Evolutionary conservation across 768 basidiomycete species (phyloP).

Genomic region (Collybiopsis confluens): DNA sequence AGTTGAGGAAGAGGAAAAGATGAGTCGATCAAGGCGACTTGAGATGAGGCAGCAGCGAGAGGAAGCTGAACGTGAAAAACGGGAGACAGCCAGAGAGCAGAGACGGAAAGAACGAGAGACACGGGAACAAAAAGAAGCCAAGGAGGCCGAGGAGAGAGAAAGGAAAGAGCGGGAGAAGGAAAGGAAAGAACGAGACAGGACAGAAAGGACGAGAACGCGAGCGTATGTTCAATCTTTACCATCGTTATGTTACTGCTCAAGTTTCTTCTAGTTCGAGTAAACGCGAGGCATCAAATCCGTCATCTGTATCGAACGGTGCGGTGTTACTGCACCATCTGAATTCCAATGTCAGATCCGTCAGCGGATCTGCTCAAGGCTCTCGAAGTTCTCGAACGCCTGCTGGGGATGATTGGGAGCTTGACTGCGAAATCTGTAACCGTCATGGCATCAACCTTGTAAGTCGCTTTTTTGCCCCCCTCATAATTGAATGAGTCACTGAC

Average conservation of each 20-base stretch:
- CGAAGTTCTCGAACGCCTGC: conserved; percentile 52
- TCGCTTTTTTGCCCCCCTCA: conserved; percentile 9
- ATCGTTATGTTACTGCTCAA: neutral
- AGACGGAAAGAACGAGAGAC: conserved; percentile 46
- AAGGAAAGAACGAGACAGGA: neutral
- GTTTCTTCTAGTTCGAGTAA: neutral
- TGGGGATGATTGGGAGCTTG: conserved; percentile 76
- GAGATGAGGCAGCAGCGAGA: conserved; percentile 56
- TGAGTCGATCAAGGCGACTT: conserved; percentile 55
- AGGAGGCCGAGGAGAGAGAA: conserved; percentile 27
- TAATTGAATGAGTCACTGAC: neutral
- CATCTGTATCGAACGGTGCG: neutral
- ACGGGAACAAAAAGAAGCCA: conserved; percentile 30
- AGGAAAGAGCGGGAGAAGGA: conserved; percentile 3
- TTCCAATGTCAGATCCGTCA: conserved; percentile 7
- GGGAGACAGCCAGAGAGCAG: conserved; percentile 60
- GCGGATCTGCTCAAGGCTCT: conserved; percentile 36
- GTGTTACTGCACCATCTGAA: neutral
- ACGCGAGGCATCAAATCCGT: neutral
- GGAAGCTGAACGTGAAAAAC: conserved; percentile 45
- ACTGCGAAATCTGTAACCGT: conserved; percentile 81
- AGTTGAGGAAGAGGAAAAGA: conserved; percentile 65
- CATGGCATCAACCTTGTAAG: conserved; percentile 71
- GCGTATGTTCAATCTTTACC: conserved; percentile 2
- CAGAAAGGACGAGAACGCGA: neutral